phyloP scores from a whole-genome alignment of 208 protist genomes.

The Trypanosoma avium region DNA sequence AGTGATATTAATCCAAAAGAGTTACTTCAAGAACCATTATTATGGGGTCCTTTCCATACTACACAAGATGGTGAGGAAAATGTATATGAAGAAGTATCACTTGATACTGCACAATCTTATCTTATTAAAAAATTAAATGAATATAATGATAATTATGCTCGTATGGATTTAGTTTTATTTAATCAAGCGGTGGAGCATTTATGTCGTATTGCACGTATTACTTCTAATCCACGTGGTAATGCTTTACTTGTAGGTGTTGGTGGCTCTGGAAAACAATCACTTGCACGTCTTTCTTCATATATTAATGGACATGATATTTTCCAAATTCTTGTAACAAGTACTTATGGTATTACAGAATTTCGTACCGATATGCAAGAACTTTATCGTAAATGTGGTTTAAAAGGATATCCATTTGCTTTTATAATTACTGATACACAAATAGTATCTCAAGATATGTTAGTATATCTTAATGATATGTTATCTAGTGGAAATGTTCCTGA shows the following conservation, averaged over 20 bases:
- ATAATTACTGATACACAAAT: constrained; percentile 98
- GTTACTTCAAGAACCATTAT: constrained; percentile 85
- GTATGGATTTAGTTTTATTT: constrained; percentile 98
- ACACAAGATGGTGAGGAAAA: constrained; percentile 87
- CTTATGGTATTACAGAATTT: constrained; percentile 96
- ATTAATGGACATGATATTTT: constrained; percentile 97
- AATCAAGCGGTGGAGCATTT: constrained; percentile 98
- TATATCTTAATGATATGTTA: constrained; percentile 98
- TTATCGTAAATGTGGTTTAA: constrained; percentile 95
- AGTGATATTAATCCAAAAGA: constrained; percentile 83
- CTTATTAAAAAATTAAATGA: constrained; percentile 92
- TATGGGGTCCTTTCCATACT: constrained; percentile 95
- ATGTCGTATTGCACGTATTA: constrained; percentile 95
- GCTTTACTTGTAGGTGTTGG: constrained; percentile 95
- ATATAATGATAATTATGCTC: constrained; percentile 96
- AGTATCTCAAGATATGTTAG: constrained; percentile 95
- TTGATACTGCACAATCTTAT: constrained; percentile 75
- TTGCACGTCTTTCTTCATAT: constrained; percentile 95
- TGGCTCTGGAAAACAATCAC: constrained; percentile 94
- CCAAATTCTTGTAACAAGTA: constrained; percentile 97
- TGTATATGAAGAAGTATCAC: constrained; percentile 87
- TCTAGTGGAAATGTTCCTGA: constrained; percentile 97
- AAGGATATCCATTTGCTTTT: constrained; percentile 94
- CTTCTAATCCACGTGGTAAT: constrained; percentile 95
- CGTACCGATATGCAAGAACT: constrained; percentile 95